Base-by-base conservation (phyloP, 345 rosid species). In the Lumnitzera racemosa region DNA sequence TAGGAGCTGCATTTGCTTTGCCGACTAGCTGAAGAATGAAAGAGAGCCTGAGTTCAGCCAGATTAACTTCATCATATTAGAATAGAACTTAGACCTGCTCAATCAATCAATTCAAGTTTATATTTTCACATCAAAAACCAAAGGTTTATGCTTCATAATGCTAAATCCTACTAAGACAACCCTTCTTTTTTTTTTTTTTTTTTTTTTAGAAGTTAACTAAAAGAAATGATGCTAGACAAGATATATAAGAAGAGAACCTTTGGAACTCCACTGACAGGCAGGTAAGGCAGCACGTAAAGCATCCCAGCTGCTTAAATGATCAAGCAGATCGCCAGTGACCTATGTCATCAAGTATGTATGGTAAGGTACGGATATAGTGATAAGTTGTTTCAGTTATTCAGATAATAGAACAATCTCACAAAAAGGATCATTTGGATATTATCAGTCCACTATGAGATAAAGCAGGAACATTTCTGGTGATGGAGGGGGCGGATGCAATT, bases 241-340 rank as follows among this genome's bases (percentile, higher is more conserved):
- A 56, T 62, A 43, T 54, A 25, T 20, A 4, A 16, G 48, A 53
- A 16, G 48, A 43, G 61, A 57, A 92, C 98, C 95, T 92, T 92
- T 41, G 98, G 97, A 31, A 96, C 98, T 61, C 97, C 98, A 15
- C 98, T 89, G 61, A 92, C 97, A 17, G 97, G 87, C 96, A 11
- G 98, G 98, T 61, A 92, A 74, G 51, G 97, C 95, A 55, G 95
- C 84, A 27, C 98, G 90, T 60, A 92, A 79, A 55, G 70, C 96
- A 70, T 92, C 96, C 98, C 98, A 92, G 74, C 96, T 74, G 49
- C 83, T 79, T 74, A 87, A 71, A 67, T 82, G n/a, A 53, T 92
- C 95, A 2, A 77, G 87, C 17, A 85, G 67, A 57, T 92, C 98
- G 1, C 97, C 98, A 7, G 76, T 80, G 24, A 94, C 91, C 98